phyloP scores from a whole-genome alignment of 202 grass and related monocot species.

The Eragrostis tef region DNA sequence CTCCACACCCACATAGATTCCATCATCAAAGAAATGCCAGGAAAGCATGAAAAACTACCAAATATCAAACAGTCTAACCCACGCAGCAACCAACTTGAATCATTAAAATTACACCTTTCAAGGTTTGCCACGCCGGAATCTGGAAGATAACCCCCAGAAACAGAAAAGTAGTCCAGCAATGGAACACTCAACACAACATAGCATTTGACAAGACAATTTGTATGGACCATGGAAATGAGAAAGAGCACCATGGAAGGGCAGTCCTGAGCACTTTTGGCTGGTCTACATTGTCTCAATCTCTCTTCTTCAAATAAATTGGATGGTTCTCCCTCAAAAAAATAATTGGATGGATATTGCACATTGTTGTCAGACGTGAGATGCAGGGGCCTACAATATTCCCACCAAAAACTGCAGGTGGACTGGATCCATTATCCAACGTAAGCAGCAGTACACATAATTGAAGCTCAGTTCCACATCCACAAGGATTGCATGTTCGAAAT shows the following conservation, averaged over 20 bases:
- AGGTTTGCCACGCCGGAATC: neutral
- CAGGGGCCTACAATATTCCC: neutral
- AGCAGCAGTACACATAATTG: neutral
- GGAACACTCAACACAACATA: neutral
- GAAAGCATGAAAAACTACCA: neutral
- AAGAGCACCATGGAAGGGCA: neutral
- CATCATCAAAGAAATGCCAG: neutral
- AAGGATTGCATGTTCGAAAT: neutral
- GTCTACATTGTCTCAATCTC: neutral
- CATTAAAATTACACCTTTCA: neutral
- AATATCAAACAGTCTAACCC: constrained; percentile 16
- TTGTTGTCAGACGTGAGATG: neutral
- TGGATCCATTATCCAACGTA: neutral
- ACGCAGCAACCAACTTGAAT: neutral
- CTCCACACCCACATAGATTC: neutral
- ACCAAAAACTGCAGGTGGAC: neutral
- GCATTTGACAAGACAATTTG: neutral
- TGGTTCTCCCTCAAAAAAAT: neutral
- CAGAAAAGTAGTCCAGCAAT: neutral
- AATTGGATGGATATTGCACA: neutral
- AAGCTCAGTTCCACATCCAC: neutral
- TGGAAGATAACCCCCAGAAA: neutral
- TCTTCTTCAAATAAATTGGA: neutral
- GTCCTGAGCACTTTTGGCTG: neutral
- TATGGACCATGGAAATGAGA: neutral